Conservation (phyloP, 495 filamentous ascomycete genomes). For the Sporormia fimetaria region DNA sequence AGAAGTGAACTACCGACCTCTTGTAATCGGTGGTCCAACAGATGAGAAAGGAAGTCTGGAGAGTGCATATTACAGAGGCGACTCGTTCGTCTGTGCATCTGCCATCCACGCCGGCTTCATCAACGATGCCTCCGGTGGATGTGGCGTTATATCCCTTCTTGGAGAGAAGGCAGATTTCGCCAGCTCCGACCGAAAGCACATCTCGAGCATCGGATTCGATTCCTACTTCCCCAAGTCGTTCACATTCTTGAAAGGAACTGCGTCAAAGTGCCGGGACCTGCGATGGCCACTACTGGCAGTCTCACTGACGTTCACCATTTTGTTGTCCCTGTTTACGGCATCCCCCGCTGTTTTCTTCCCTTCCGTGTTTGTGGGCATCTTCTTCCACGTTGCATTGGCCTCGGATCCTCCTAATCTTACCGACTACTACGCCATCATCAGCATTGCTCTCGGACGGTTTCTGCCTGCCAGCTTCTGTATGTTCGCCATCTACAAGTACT, state of each 20-base stretch:
- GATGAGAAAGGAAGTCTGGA: conserved; percentile 21
- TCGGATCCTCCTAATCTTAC: conserved; percentile 34
- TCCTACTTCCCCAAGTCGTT: conserved; percentile 36
- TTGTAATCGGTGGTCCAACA: conserved; percentile 34
- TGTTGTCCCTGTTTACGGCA: conserved; percentile 36
- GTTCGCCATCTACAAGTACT: conserved; percentile 33
- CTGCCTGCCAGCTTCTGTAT: conserved; percentile 34
- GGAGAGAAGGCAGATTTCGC: conserved; percentile 31
- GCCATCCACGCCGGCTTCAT: conserved; percentile 37
- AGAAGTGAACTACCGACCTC: conserved; percentile 32
- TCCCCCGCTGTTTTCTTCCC: conserved; percentile 34
- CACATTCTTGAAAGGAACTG: conserved; percentile 32
- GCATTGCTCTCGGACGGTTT: conserved; percentile 33
- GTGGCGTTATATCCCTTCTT: conserved; percentile 32
- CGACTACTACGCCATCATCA: conserved; percentile 36
- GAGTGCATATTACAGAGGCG: conserved; percentile 31
- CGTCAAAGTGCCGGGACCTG: conserved; percentile 32
- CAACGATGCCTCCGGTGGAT: conserved; percentile 30
- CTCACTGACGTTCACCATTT: conserved; percentile 31
- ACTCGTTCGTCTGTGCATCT: conserved; percentile 36
- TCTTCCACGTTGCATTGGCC: conserved; percentile 36
- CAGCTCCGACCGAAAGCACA: conserved; percentile 27
- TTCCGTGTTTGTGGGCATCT: conserved; percentile 31
- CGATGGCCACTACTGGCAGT: conserved; percentile 35
- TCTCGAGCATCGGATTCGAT: conserved; percentile 31